Conservation (phyloP, 2,329 filamentous ascomycete genomes). For the Malbranchea cinnamomea region DNA sequence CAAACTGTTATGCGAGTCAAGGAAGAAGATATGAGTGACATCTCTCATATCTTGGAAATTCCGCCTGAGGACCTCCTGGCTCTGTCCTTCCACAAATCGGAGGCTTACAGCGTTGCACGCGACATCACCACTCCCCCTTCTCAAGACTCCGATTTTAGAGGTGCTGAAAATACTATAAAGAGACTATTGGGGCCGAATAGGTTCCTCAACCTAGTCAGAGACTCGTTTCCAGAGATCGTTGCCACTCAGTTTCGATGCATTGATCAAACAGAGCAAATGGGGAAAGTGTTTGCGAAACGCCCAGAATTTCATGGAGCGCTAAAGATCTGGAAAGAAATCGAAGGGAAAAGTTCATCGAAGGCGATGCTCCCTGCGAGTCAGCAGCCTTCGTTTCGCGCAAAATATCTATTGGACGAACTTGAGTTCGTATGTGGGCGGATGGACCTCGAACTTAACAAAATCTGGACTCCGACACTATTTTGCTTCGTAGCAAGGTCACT, state of each 20-base stretch:
- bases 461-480: slow-evolving; percentile 66
- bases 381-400: slow-evolving; percentile 73
- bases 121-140: slow-evolving; percentile 43
- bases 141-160: slow-evolving; percentile 33
- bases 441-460: slow-evolving; percentile 44
- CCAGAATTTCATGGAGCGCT: slow-evolving; percentile 45
- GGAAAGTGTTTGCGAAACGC: slow-evolving; percentile 49
- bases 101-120: slow-evolving; percentile 72
- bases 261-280: slow-evolving; percentile 60
- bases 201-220: slow-evolving; percentile 49
- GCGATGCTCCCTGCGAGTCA: slow-evolving; percentile 58
- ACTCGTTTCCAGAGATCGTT: slow-evolving; percentile 62
- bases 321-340: slow-evolving; percentile 54
- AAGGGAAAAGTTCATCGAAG: slow-evolving; percentile 49
- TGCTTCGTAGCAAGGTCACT: slow-evolving; percentile 62
- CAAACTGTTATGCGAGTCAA: slow-evolving; percentile 71
- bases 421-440: slow-evolving; percentile 62
- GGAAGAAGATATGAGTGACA: slow-evolving; percentile 43
- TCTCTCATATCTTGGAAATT: slow-evolving; percentile 44
- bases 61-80: slow-evolving; percentile 45
- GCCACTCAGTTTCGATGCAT: slow-evolving; percentile 61
- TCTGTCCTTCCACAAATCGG: slow-evolving; percentile 57
- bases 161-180: slow-evolving; percentile 50
- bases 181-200: slow-evolving; percentile 51
- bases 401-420: slow-evolving; percentile 60